These are phyloP conservation scores for Claviceps monticola DNA, from an alignment of 2,329 filamentous ascomycete genomes.

Conservation along the genomic window DNA sequence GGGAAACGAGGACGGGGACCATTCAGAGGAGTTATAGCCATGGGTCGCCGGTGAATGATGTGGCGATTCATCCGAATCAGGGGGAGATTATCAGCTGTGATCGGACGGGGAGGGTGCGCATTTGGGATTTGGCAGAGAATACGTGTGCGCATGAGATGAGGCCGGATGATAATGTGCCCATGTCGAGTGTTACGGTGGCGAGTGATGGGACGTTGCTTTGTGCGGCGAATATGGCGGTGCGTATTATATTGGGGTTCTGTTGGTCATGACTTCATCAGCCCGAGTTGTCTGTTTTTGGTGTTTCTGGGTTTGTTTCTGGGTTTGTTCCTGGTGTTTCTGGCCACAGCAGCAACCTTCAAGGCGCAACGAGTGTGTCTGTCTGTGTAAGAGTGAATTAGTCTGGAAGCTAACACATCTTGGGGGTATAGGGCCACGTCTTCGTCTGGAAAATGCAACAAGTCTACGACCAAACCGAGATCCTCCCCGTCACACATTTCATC, in stretches of 20 bases:
- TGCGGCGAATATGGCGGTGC: constrained; percentile 79
- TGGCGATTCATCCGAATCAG: constrained; percentile 98
- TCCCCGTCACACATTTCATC: constrained; percentile 78
- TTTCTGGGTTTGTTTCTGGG: too few species aligned
- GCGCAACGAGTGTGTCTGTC: too few species aligned
- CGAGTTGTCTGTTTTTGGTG: too few species aligned
- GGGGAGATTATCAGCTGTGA: constrained; percentile 97
- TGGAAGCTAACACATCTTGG: not conserved
- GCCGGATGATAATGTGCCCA: constrained; percentile 86
- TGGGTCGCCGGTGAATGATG: constrained; percentile 81
- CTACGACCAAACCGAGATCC: constrained; percentile 66
- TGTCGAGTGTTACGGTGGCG: constrained; percentile 89
- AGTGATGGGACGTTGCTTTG: constrained; percentile 87
- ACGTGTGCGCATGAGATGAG: constrained; percentile 94
- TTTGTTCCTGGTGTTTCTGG: too few species aligned
- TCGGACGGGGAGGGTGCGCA: constrained; percentile 76
- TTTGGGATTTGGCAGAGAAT: constrained; percentile 96
- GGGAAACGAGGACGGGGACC: constrained; percentile 76
- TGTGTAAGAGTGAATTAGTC: too few species aligned
- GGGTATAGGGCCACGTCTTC: constrained; percentile 73
- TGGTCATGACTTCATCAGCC: too few species aligned
- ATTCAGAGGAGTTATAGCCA: constrained; percentile 92
- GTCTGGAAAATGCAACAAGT: constrained; percentile 89
- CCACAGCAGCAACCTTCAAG: not conserved
- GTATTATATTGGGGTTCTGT: constrained; percentile 9